Base-by-base conservation (phyloP, 2,329 filamentous ascomycete species). In the Paramyrothecium roridum region DNA sequence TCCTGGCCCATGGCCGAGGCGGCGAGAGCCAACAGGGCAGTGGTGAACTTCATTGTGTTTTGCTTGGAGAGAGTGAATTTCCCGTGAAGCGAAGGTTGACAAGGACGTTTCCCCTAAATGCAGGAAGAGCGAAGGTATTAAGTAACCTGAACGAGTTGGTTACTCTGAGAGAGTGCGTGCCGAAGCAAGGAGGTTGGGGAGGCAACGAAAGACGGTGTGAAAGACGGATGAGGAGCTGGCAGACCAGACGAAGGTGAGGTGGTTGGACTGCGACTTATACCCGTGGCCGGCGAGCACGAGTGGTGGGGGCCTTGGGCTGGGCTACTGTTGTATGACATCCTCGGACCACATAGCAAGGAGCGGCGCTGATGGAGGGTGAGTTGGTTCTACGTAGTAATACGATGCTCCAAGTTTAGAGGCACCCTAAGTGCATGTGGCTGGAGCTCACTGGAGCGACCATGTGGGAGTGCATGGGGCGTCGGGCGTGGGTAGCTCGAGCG, bases 121-220 rank as follows among this genome's bases (percentile, higher is more conserved):
- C 54, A 52, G 37, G 45, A 55, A 60, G 56, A 67, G 61, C 63
- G 64, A 66, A 50, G 52, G 64, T 56, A 58, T 59, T 55, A 63
- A 66, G 65, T 65, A 67, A 65, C 65, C 63, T 66, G 63, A 67
- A 67, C 64, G 65, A 67, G 56, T 60, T 59, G 61, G 65, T 59
- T 60, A 67, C 65, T 65, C 56, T 50, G 56, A 51, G 52, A 51
- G 47, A 54, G 30, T 37, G 59, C 57, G 51, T 54, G 48, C 48
- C 48, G 40, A 52, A 48, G 53, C 53, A 54, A 59, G 54, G 48
- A 61, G 52, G 60, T 30, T 61, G 56, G 49, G 33, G 53, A 50
- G 48, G 48, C 52, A 59, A 56, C 52, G 60, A 54, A 56, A 61
- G 54, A 40, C 58, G 52, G 56, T 54, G 40, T 45, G 43, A 54